Percentiles rank a stretch among this genome's conserved stretches.
These are phyloP conservation scores for Harringtonia aguacate DNA, from an alignment of 2,329 filamentous ascomycete species.

Conservation along the genomic window DNA sequence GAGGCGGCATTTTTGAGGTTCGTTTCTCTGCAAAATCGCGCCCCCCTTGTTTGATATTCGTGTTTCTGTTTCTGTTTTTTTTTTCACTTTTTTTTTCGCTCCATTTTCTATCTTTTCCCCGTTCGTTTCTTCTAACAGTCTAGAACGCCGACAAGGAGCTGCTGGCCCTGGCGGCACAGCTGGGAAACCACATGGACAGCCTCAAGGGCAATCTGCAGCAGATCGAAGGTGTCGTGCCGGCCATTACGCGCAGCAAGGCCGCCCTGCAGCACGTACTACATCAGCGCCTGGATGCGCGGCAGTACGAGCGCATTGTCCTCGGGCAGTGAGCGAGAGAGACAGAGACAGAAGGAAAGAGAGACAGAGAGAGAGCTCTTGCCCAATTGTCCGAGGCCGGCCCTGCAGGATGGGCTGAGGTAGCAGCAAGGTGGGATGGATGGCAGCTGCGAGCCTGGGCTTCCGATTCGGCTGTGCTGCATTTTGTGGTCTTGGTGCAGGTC, in stretches of 20 bases:
- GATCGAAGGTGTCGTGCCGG: slow-evolving; percentile 38
- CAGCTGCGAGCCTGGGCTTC: no score
- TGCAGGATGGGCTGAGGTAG: no score
- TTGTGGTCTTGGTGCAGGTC: no score
- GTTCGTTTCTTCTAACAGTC: background rate
- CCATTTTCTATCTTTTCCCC: background rate
- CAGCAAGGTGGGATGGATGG: no score
- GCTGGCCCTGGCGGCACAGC: slow-evolving; percentile 32
- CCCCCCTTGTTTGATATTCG: background rate
- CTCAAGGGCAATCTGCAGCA: slow-evolving; percentile 43
- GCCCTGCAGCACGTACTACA: slow-evolving; percentile 38
- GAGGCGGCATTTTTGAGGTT: slow-evolving; percentile 20
- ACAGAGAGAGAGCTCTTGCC: background rate
- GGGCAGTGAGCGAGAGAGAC: slow-evolving; percentile 18
- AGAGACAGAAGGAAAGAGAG: no score
- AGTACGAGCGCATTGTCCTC: slow-evolving; percentile 38
- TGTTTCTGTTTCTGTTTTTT: background rate
- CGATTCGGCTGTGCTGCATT: no score
- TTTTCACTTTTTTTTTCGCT: background rate
- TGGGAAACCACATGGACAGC: slow-evolving; percentile 45
- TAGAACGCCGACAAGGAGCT: slow-evolving; percentile 28
- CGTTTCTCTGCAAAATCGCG: no score
- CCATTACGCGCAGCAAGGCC: slow-evolving; percentile 35
- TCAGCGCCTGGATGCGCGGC: slow-evolving; percentile 29
- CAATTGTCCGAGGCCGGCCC: background rate